A percentile compares a stretch with the other conserved stretches of the same genome.
Evolutionary conservation across 352 stramenopile species (phyloP).

Genomic region (Globisporangium paddicum): DNA sequence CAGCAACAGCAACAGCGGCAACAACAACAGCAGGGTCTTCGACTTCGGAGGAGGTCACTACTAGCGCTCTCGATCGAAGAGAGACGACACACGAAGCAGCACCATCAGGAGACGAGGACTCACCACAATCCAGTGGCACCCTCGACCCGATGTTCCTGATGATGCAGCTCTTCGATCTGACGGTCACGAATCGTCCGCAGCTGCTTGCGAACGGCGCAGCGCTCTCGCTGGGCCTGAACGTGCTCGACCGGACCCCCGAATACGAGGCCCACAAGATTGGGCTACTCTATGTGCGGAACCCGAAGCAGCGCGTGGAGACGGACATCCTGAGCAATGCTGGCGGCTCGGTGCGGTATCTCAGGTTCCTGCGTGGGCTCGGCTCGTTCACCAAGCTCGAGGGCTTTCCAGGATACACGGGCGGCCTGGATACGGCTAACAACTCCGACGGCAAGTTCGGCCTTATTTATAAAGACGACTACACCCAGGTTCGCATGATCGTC

Average conservation of each 20-base stretch:
- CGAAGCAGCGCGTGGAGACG: constrained; percentile 51
- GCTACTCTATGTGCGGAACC: constrained; percentile 60
- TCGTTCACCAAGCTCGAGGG: constrained; percentile 64
- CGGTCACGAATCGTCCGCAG: constrained; percentile 45
- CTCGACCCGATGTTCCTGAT: constrained; percentile 74
- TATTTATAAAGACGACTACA: constrained; percentile 59
- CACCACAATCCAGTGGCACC: background rate
- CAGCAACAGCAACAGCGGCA: background rate
- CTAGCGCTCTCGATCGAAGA: constrained; percentile 7
- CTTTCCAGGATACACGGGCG: constrained; percentile 62
- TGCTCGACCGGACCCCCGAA: constrained; percentile 75
- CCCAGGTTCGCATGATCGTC: constrained; percentile 41
- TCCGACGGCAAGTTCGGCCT: constrained; percentile 77
- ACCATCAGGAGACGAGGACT: background rate
- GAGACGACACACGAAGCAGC: background rate
- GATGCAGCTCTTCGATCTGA: constrained; percentile 79
- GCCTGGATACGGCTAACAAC: constrained; percentile 62
- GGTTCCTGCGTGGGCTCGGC: constrained; percentile 67
- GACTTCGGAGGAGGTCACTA: background rate
- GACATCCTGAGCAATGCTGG: constrained; percentile 73
- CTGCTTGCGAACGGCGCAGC: constrained; percentile 49
- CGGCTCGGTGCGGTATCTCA: constrained; percentile 69
- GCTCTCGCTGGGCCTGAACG: constrained; percentile 56
- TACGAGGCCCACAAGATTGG: constrained; percentile 88
- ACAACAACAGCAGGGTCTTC: constrained; percentile 4